Conservation (phyloP, 345 rosid species). For the Citrus sp. region DNA sequence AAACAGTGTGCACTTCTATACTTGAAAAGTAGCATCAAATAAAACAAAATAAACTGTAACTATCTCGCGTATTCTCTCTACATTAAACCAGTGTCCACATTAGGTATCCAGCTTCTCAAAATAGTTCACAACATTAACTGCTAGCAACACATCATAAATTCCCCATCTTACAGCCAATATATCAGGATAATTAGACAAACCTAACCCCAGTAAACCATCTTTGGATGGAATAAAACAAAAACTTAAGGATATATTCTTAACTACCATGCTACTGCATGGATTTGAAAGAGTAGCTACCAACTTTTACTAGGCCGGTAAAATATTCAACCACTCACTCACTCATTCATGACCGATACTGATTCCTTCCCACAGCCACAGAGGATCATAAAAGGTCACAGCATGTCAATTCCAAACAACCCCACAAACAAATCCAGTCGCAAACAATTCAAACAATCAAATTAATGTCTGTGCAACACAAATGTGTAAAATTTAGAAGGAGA, state of each 20-base stretch:
- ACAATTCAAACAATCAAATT: background rate
- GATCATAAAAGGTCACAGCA: no score
- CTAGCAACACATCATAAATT: background rate
- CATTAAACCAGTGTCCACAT: background rate
- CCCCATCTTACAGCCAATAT: background rate
- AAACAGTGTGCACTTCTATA: background rate
- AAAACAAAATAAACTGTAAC: background rate
- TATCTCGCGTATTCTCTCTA: background rate
- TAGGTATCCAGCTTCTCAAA: background rate
- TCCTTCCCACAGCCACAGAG: no score
- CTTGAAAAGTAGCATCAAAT: background rate
- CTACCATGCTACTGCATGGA: no score
- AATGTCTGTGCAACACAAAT: background rate
- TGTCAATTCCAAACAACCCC: background rate
- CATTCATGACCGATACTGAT: no score
- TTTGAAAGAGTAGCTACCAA: no score
- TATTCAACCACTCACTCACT: no score
- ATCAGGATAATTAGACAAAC: background rate
- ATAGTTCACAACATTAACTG: background rate
- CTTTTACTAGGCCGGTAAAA: no score
- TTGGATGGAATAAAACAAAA: background rate
- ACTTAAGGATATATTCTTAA: background rate
- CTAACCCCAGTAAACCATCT: background rate
- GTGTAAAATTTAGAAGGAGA: background rate
- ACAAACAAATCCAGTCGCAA: background rate